Conservation (phyloP, 73 alveolate species). For the Stentor coeruleus region DNA sequence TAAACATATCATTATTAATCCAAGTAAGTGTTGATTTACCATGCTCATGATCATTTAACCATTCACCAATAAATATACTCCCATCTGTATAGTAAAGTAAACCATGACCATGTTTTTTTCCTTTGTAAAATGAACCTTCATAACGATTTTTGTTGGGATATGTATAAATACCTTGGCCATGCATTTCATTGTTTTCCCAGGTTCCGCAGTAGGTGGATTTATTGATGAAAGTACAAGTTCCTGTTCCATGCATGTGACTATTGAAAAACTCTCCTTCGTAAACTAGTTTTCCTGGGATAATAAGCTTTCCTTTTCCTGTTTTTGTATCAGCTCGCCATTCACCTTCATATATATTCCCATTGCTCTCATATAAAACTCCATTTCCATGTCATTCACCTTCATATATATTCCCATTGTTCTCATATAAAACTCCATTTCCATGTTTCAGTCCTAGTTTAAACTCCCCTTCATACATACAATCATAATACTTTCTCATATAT, state of each 20-base stretch:
- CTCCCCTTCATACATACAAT: no score
- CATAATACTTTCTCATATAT: no score
- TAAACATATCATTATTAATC: no score
- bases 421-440: no score
- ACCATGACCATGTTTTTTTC: neutral
- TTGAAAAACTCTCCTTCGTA: slow-evolving; percentile 34
- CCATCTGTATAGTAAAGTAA: neutral
- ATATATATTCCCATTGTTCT: slow-evolving; percentile 49
- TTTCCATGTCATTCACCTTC: slow-evolving; percentile 44
- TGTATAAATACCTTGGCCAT: neutral
- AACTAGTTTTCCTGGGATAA: slow-evolving; percentile 20
- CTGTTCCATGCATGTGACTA: slow-evolving; percentile 32
- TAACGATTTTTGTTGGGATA: neutral
- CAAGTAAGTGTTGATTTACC: no score
- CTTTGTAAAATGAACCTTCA: neutral
- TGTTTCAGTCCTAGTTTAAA: slow-evolving; percentile 38
- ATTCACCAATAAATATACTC: neutral
- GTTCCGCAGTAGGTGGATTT: neutral
- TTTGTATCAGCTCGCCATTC: slow-evolving; percentile 42
- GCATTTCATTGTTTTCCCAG: neutral
- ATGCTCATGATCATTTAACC: neutral
- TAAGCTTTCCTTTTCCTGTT: slow-evolving; percentile 31
- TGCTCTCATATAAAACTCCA: no score
- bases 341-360: slow-evolving; percentile 48
- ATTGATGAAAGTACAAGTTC: neutral